Evolutionary conservation across 176 grass and related monocot species (phyloP), one percentile per base, ranked within the genome.

Genomic region (Carex myosuroides): DNA sequence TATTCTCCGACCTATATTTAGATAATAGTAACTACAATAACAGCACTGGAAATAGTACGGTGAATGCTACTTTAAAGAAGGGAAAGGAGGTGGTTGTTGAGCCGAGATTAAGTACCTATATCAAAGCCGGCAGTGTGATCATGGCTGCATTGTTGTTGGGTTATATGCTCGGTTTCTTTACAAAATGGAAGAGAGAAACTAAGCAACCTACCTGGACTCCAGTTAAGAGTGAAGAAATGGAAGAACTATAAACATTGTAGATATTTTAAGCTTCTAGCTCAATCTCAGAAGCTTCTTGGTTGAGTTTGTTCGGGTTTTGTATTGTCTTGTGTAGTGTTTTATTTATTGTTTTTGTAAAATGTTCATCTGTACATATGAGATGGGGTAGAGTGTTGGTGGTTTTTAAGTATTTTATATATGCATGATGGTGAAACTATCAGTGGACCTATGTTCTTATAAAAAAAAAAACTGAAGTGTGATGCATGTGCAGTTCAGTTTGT

Each of bases 211-310:
- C 70, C 3, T 98, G 96, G 96, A 88, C 89, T 80, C 91, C 84
- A 9, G 92, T 98, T 58, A 93, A 93, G 88, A 98, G 54, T 0
- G 88, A 86, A 72, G 96, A 99, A 79, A 80, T 88, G 0, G 88
- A 86, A 72, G 96, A 99, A 79, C 77, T 88, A 16, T 86, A 82
- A 84, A 6, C 77, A 84, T 60, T 30, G 21, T 32, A 56, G 20
- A 14, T 50, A 32, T 77, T 33, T 55, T 5, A 4, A 55, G 30
- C 8, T 56, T 32, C 21, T 7, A 53, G 29, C 46, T 39, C 17
- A 6, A 3, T 14, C 18, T 7, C 14, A 21, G 22, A 6, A 81
- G 16, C 55, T 13, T 64, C 79, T 63, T 20, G 16, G 57, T 17
- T 63, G 58, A 46, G 39, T 81, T 39, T 81, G 79, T 22, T 42